Conservation (phyloP, 805 yeast genomes). For the Ogataea pini region DNA sequence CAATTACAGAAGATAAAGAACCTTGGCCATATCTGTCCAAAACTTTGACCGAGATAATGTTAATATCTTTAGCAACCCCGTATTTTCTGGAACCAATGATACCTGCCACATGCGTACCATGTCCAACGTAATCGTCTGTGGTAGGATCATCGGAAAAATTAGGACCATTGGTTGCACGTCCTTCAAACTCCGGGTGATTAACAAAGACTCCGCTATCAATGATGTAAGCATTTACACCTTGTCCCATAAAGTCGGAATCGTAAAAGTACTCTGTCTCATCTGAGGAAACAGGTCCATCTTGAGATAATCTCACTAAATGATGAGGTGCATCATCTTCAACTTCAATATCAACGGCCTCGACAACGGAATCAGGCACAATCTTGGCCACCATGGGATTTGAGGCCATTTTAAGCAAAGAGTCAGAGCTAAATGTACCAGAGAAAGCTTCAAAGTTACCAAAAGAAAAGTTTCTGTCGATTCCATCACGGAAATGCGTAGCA, state of each 20-base stretch:
- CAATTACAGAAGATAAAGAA: conserved; percentile 59
- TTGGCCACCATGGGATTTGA: conserved; percentile 66
- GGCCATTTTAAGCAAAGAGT: conserved; percentile 47
- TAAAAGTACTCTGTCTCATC: conserved; percentile 47
- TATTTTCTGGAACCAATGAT: conserved; percentile 73
- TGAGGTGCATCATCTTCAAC: conserved; percentile 42
- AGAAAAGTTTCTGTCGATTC: conserved; percentile 53
- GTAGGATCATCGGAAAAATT: conserved; percentile 62
- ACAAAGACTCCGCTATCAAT: conserved; percentile 80
- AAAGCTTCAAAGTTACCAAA: conserved; percentile 75
- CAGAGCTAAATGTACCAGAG: conserved; percentile 58
- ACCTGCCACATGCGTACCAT: conserved; percentile 95
- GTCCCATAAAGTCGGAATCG: conserved; percentile 50
- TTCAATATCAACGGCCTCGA: conserved; percentile 55
- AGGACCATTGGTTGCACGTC: conserved; percentile 57
- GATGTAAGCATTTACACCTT: conserved; percentile 69
- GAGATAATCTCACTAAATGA: conserved; percentile 67
- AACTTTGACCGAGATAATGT: conserved; percentile 73
- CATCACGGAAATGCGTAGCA: conserved; percentile 45
- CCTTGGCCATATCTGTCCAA: conserved; percentile 72
- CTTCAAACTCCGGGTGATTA: conserved; percentile 63
- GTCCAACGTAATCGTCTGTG: conserved; percentile 74
- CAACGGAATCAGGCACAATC: conserved; percentile 63
- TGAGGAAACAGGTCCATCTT: conserved; percentile 35
- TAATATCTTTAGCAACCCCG: conserved; percentile 78